Evolutionary conservation across 108 stramenopile genomes (phyloP).

Genomic region (Discostella stelligeroides): DNA sequence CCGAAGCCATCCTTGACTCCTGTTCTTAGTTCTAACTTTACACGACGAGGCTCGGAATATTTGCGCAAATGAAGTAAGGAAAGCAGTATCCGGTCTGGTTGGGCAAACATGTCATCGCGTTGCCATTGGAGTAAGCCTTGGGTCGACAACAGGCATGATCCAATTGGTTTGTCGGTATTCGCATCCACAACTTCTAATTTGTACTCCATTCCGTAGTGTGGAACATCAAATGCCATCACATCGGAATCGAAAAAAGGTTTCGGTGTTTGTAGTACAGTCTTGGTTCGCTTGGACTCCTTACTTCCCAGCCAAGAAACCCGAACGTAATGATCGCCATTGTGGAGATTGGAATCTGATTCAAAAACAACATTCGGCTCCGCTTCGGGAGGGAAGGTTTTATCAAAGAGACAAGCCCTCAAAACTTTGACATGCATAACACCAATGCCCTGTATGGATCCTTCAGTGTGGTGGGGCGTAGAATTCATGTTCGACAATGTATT

Average conservation of each 20-base stretch:
- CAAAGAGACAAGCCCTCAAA: slow-evolving; percentile 67
- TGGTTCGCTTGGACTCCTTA: slow-evolving; percentile 57
- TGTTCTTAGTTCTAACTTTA: slow-evolving; percentile 60
- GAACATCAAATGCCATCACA: slow-evolving; percentile 61
- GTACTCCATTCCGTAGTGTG: slow-evolving; percentile 81
- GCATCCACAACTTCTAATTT: slow-evolving; percentile 81
- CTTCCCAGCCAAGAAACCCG: slow-evolving; percentile 68
- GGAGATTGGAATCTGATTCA: slow-evolving; percentile 37
- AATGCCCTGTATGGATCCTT: slow-evolving; percentile 52
- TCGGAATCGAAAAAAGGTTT: slow-evolving; percentile 73
- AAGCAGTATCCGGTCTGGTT: slow-evolving; percentile 33
- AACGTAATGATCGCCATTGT: slow-evolving; percentile 79
- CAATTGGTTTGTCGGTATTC: slow-evolving; percentile 67
- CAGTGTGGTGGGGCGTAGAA: neutral
- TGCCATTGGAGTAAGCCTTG: slow-evolving; percentile 79
- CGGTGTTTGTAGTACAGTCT: slow-evolving; percentile 66
- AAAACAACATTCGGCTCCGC: slow-evolving; percentile 51
- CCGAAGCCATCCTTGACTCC: slow-evolving; percentile 71
- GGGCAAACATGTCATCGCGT: slow-evolving; percentile 58
- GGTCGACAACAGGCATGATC: slow-evolving; percentile 64
- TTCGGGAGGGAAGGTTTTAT: slow-evolving; percentile 55
- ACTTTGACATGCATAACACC: slow-evolving; percentile 62
- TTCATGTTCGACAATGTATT: slow-evolving; percentile 1
- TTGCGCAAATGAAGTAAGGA: slow-evolving; percentile 42
- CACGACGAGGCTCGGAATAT: slow-evolving; percentile 48